Evolutionary conservation across 2,329 filamentous ascomycete species (phyloP), one percentile per base, ranked within the genome.

Genomic region (Talaromyces sp.): DNA sequence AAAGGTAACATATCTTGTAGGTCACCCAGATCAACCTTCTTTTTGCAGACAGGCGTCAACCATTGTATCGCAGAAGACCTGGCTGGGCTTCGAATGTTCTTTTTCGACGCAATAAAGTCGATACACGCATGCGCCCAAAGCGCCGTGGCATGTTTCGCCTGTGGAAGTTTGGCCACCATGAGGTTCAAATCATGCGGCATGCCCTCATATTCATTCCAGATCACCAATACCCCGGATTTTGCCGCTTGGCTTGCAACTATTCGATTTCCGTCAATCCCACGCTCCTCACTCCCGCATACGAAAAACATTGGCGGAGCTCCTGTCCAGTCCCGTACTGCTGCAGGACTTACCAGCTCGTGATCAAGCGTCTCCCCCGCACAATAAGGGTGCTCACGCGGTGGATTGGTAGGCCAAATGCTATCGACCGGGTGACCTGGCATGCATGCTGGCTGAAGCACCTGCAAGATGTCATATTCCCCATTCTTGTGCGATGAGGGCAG

Each of bases 251-350:
- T 63, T 1, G 52, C 62, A n/a, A 63, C 54, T 9, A 43, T 43
- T 19, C 62, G 62, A 50, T 63, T 63, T n/a, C 62, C 54, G 37
- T 63, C 62, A 24, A 59, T 47, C 6, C 62, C 62, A 13, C 62
- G 62, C 11, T 59, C 54, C 45, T 63, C 62, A 43, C 16, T 59
- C 27, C 62, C 62, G n/a, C 62, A 63, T 27, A 37, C 1, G 48
- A 63, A 63, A n/a, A 41, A 63, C 62, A 59, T 63, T 39, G 54
- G 54, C 19, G 62, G 62, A n/a, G 62, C 62, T 5, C 62, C 62
- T 4, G 33, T 45, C 62, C 62, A 63, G 52, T 63, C 62, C 19
- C 43, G 54, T 16, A 63, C 54, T n/a, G 62, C 62, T 13, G 62
- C 62, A 11, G 62, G 62, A 47, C 41, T 48, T 35, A 63, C 43